Base-by-base conservation (phyloP, 2,329 filamentous ascomycete species). In the Gnomoniopsis smithogilvyi region DNA sequence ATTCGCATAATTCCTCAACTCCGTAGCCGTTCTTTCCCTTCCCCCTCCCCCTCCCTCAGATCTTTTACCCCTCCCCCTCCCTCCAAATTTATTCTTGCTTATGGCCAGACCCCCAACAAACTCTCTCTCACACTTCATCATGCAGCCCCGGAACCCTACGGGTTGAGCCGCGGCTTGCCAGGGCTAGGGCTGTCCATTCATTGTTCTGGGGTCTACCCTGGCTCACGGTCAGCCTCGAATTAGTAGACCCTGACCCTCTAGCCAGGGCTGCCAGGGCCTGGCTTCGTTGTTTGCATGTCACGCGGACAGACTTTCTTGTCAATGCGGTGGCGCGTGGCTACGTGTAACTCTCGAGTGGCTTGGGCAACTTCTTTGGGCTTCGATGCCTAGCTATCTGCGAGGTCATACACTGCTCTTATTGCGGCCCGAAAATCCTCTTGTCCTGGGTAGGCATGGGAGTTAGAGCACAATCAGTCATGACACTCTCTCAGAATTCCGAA, bases 91-190 rank as follows among this genome's bases (percentile, higher is more conserved):
- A 30, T 46, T 36, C 33, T n/a, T 51, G n/a, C n/a, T n/a, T n/a
- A n/a, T n/a, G n/a, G 26, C 26, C 26, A 30, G 26, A 30, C 26
- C 26, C n/a, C 26, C 26, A 30, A 30, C 26, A 30, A 30, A 30
- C 26, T 30, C 26, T 30, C 26, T 30, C 26, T 30, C 26, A 30
- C 26, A 30, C 56, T 12, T 58, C 51, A 49, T 51, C 57, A 59
- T 59, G 57, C 57, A 50, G n/a, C 19, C 45, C 51, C 51, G 57
- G 57, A 59, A 51, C 46, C 51, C 26, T 21, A 47, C 57, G 57
- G 57, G 51, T 33, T 59, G 57, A 59, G 57, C 57, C 57, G 57
- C 57, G 51, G 45, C 19, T 10, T 22, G 21, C n/a, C 43, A 46
- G 43, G 43, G 43, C 43, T 46, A 46, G 43, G 43, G 43, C 43